phyloP scores from a whole-genome alignment of 768 basidiomycete genomes.

The Russula abietina region DNA sequence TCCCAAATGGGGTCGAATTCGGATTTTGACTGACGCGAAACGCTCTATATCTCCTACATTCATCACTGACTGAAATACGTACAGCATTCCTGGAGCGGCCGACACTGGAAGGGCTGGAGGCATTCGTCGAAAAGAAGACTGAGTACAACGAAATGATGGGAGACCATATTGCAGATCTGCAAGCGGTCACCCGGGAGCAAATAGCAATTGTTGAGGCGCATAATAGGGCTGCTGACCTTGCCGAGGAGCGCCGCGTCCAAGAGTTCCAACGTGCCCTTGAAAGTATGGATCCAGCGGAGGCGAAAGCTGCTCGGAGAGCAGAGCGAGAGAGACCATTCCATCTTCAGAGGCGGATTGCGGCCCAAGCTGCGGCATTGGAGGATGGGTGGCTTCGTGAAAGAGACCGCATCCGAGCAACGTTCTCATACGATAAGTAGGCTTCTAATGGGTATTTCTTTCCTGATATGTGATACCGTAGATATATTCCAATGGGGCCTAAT shows the following conservation, averaged over 20 bases:
- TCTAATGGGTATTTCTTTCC: no score
- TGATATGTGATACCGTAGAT: no score
- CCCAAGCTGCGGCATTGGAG: not conserved
- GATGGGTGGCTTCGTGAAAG: not conserved
- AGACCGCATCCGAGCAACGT: not conserved
- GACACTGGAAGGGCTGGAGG: constrained; percentile 5
- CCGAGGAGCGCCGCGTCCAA: not conserved
- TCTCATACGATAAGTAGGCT: no score
- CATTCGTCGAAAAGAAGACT: not conserved
- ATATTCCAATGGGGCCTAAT: no score
- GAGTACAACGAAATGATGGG: not conserved
- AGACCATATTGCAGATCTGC: not conserved
- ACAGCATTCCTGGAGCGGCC: constrained; percentile 7
- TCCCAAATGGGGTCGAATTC: no score
- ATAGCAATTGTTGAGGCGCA: not conserved
- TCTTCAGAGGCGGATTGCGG: not conserved
- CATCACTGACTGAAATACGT: no score
- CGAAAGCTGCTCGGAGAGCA: not conserved
- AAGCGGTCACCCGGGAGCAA: not conserved
- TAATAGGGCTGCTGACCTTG: not conserved
- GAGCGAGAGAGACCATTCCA: not conserved
- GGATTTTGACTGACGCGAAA: no score
- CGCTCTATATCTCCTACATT: no score
- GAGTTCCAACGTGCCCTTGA: constrained; percentile 2
- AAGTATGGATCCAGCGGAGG: not conserved